Evolutionary conservation across 2,329 filamentous ascomycete species (phyloP), one percentile per base, ranked within the genome.

Genomic region (Claviceps digitariae): DNA sequence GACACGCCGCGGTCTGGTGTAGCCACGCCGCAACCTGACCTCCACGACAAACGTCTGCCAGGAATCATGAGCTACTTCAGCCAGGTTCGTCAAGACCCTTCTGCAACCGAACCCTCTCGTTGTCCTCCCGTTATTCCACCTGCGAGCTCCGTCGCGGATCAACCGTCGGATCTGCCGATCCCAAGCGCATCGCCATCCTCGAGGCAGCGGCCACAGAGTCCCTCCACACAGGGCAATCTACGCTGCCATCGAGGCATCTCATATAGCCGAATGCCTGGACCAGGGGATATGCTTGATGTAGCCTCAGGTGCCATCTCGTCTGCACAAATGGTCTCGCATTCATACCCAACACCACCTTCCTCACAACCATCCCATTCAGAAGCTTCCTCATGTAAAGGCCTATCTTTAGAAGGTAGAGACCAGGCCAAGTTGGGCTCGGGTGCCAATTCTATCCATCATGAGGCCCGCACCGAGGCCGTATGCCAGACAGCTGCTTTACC

Each of bases 1-100:
- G 86, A 88, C 62, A 90, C 87, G 52, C 93, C 90, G 63, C 86
- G 90, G 64, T 94, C 90, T 62, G 90, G 90, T 65, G 82, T 95
- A 69, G 87, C 89, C 60, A 98, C 93, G 58, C 93, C 93, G 61
- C 87, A 90, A 65, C 93, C 93, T 61, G 91, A 97, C 72, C 84
- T 86, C 58, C 84, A 87, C 66, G 93, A 98, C 75, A 96, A 95
- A 74, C 86, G 93, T 72, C 78, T 95, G 67, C 93, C 93, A 61
- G 88, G 90, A 68, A 95, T 97, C 75, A 86, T 93, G 79, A 94
- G 86, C 77, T 96, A 93, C 78, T 95, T 97, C 80, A 86, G 86
- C 76, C 93, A 98, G 91, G 93, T 98, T 95, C 84, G 93, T 96
- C 80, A 81, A 78, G 82, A 80, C 76, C 82, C 83, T 83, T 78